phyloP scores from a whole-genome alignment of 208 protist species.

The Strigomonas culicis region DNA sequence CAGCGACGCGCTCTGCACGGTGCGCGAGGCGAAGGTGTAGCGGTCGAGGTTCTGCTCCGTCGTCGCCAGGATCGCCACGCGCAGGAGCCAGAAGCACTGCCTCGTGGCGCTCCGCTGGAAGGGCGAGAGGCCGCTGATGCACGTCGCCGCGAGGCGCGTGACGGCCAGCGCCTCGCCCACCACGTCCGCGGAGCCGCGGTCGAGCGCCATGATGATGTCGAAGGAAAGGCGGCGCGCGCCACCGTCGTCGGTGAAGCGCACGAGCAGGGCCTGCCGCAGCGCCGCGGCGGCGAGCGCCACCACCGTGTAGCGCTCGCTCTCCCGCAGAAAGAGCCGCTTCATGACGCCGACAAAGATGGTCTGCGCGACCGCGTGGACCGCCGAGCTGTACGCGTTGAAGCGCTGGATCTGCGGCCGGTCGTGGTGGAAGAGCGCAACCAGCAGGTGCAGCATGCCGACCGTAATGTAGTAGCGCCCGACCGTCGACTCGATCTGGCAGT shows the following conservation, averaged over 20 bases:
- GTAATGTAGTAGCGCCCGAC: slow-evolving; percentile 71
- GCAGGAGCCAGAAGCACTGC: slow-evolving; percentile 66
- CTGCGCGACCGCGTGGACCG: slow-evolving; percentile 72
- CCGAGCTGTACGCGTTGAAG: slow-evolving; percentile 45
- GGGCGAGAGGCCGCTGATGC: slow-evolving; percentile 46
- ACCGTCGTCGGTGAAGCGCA: slow-evolving; percentile 36
- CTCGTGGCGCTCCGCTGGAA: slow-evolving; percentile 66
- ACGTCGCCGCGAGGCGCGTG: slow-evolving; percentile 34
- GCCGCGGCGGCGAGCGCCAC: slow-evolving; percentile 64
- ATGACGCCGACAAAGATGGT: slow-evolving; percentile 68
- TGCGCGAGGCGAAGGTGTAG: slow-evolving; percentile 75
- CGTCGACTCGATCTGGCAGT: slow-evolving; percentile 75
- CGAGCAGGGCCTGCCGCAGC: slow-evolving; percentile 49
- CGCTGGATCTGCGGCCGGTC: slow-evolving; percentile 35
- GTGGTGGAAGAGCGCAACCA: slow-evolving; percentile 65
- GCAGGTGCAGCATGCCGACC: slow-evolving; percentile 73
- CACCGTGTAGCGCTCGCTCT: slow-evolving; percentile 62
- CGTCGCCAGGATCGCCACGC: slow-evolving; percentile 47
- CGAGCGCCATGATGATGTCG: slow-evolving; percentile 60
- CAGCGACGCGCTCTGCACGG: slow-evolving; percentile 52
- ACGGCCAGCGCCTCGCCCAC: slow-evolving; percentile 60
- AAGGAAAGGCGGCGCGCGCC: slow-evolving; percentile 42
- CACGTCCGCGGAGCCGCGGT: slow-evolving; percentile 72
- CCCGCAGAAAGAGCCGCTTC: slow-evolving; percentile 46
- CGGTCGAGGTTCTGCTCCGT: slow-evolving; percentile 47